Conservation (phyloP, 805 yeast species). For the Metschnikowia noctiluminum region DNA sequence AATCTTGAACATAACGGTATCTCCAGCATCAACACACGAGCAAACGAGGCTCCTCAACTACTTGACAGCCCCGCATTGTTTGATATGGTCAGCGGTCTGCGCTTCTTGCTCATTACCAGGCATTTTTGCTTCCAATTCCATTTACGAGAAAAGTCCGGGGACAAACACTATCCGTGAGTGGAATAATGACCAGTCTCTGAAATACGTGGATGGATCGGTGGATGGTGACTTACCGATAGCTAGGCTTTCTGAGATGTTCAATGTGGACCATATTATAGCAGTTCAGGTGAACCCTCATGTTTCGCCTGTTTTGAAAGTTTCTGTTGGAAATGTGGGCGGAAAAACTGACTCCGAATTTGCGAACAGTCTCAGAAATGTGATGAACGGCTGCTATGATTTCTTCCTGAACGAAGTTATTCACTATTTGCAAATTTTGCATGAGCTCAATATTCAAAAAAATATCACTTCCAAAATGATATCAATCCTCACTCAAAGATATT, state of each 20-base stretch:
- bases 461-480: conserved; percentile 70
- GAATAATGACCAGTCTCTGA: conserved; percentile 68
- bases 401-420: conserved; percentile 73
- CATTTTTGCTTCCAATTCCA: conserved; percentile 78
- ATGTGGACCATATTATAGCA: conserved; percentile 95
- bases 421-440: conserved; percentile 66
- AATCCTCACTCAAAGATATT: conserved; percentile 78
- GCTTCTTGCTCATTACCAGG: conserved; percentile 95
- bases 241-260: conserved; percentile 91
- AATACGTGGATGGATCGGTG: conserved; percentile 94
- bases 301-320: conserved; percentile 74
- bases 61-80: conserved; percentile 75
- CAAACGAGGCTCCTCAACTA: conserved; percentile 82
- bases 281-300: conserved; percentile 98
- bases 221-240: conserved; percentile 91
- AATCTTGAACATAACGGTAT: conserved; percentile 89
- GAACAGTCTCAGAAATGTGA: conserved; percentile 49
- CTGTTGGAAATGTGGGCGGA: conserved; percentile 67
- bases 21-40: conserved; percentile 87
- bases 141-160: conserved; percentile 75
- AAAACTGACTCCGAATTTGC: conserved; percentile 60
- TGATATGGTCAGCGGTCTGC: conserved; percentile 86
- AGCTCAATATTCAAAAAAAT: conserved; percentile 73
- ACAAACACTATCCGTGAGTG: conserved; percentile 77
- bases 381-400: conserved; percentile 56